A percentile compares a stretch with the other conserved stretches of the same genome.
Conservation (phyloP, 148 eudicot species). For the Cornus controversa region DNA sequence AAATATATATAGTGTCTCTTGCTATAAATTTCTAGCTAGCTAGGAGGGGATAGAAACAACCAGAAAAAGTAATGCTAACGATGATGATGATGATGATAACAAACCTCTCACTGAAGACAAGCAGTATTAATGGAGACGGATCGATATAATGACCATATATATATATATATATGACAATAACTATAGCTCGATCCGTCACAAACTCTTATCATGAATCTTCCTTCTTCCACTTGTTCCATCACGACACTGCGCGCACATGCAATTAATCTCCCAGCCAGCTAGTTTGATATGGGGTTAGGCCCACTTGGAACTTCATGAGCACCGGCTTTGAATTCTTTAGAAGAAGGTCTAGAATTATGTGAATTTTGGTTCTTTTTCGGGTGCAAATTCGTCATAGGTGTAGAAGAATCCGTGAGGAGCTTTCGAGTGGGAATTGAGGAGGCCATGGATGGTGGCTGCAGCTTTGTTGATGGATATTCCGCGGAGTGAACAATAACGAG, state of each 20-base stretch:
- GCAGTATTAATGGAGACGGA: slow-evolving; percentile 10
- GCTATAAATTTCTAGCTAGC: slow-evolving; percentile 18
- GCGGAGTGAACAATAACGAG: slow-evolving; percentile 38
- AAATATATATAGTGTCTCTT: not conserved
- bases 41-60: not conserved
- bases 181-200: not conserved
- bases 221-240: not conserved
- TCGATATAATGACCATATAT: too few species aligned
- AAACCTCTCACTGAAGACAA: slow-evolving; percentile 15
- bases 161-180: not conserved
- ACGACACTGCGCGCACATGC: not conserved
- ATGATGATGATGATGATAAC: slow-evolving; percentile 2
- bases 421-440: slow-evolving; percentile 15
- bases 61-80: slow-evolving; percentile 2
- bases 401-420: not conserved
- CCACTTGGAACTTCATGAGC: slow-evolving; percentile 90
- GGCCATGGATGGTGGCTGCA: slow-evolving; percentile 5
- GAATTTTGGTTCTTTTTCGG: slow-evolving; percentile 19
- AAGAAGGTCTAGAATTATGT: not conserved
- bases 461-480: slow-evolving; percentile 3
- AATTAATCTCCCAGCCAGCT: slow-evolving; percentile 22
- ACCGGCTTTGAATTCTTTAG: slow-evolving; percentile 37
- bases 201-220: not conserved
- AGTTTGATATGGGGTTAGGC: slow-evolving; percentile 76
- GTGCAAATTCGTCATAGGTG: slow-evolving; percentile 18